Conservation (phyloP, 2,329 filamentous ascomycete species). For the Trichoderma sp. region DNA sequence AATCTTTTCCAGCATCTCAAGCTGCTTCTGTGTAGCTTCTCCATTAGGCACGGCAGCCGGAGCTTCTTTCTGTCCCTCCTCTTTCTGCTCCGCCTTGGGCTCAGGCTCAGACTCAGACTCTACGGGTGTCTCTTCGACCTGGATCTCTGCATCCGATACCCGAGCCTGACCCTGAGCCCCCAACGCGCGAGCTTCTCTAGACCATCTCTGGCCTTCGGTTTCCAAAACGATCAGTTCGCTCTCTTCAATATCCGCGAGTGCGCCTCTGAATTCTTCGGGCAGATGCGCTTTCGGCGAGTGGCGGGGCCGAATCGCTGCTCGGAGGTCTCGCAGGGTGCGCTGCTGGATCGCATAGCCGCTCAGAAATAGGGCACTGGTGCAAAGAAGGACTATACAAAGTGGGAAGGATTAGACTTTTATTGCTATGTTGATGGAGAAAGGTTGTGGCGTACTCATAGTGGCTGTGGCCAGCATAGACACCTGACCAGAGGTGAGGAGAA, state of each 20-base stretch:
- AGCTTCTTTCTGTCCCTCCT: constrained; percentile 22
- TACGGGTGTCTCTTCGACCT: constrained; percentile 21
- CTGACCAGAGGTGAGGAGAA: constrained; percentile 69
- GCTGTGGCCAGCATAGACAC: constrained; percentile 69
- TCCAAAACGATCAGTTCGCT: constrained; percentile 47
- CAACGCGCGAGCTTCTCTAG: constrained; percentile 28
- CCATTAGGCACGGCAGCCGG: constrained; percentile 4
- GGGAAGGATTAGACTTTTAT: constrained; percentile 1
- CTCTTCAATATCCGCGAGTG: constrained; percentile 50
- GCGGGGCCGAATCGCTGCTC: constrained; percentile 64
- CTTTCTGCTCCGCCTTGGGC: constrained; percentile 13
- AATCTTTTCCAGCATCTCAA: constrained; percentile 38
- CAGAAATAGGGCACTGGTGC: constrained; percentile 80
- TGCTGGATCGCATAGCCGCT: constrained; percentile 88
- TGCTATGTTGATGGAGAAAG: neutral
- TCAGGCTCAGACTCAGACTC: neutral
- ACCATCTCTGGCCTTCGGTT: constrained; percentile 38
- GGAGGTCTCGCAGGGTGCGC: constrained; percentile 75
- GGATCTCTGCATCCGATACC: constrained; percentile 37
- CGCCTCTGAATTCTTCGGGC: constrained; percentile 52
- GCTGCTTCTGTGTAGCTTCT: constrained; percentile 32
- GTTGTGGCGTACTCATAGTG: constrained; percentile 56
- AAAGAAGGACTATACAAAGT: constrained; percentile 62
- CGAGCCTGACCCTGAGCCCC: constrained; percentile 26
- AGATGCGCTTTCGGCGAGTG: constrained; percentile 52